A percentile compares a stretch with the other conserved stretches of the same genome.
phyloP scores from a whole-genome alignment of 257 asterid species.

The Petrea volubilis region DNA sequence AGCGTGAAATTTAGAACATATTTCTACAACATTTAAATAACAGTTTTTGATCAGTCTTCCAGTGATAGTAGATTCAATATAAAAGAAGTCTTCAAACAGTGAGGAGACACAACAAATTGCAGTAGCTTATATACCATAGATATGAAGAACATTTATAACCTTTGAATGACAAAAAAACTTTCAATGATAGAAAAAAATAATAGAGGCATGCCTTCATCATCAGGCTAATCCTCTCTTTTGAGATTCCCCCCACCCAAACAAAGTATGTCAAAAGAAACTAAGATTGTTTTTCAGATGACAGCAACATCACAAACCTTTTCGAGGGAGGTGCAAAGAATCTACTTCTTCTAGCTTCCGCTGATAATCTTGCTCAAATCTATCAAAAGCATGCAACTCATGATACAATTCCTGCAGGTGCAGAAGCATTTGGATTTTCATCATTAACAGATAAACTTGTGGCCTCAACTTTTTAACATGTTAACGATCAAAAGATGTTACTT shows the following conservation, averaged over 20 bases:
- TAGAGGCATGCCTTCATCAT: not conserved
- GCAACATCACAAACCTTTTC: slow-evolving; percentile 62
- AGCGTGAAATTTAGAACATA: not conserved
- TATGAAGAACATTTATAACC: not conserved
- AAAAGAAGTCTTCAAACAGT: not conserved
- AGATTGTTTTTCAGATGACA: slow-evolving; percentile 1
- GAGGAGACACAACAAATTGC: slow-evolving; percentile 1
- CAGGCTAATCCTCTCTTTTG: not conserved
- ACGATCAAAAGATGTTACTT: slow-evolving; percentile 6
- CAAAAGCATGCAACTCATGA: slow-evolving; percentile 92
- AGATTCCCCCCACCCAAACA: slow-evolving; percentile 8
- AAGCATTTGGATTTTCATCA: slow-evolving; percentile 25
- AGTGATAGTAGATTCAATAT: not conserved
- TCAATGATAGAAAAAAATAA: not conserved
- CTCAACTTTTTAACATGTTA: slow-evolving; percentile 1
- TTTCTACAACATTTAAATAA: not conserved
- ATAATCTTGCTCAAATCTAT: slow-evolving; percentile 92
- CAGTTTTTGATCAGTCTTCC: not conserved
- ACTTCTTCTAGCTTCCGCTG: slow-evolving; percentile 88
- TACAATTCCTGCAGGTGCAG: slow-evolving; percentile 77
- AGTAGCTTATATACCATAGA: not conserved
- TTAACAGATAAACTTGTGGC: not conserved
- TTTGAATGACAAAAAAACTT: not conserved
- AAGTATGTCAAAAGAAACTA: not conserved
- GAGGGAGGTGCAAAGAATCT: slow-evolving; percentile 83